Percentiles rank a stretch among this genome's conserved stretches.
Evolutionary conservation across 2,329 filamentous ascomycete species (phyloP).

Genomic region (Colletotrichum sp.): DNA sequence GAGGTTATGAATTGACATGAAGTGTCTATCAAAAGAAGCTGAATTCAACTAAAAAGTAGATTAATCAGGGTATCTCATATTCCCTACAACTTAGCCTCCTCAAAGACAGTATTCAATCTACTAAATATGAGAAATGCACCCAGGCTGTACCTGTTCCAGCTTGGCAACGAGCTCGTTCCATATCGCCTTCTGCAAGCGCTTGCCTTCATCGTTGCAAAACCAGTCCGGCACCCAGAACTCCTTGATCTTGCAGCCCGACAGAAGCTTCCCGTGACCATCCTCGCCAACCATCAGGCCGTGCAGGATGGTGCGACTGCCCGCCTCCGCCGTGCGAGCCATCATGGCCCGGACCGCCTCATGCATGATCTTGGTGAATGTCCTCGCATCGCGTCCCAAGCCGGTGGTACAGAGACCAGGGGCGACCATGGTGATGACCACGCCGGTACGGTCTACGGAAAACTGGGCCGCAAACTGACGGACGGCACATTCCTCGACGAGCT

Average conservation of each 20-base stretch:
- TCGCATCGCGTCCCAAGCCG: conserved; percentile 16
- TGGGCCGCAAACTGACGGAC: conserved; percentile 30
- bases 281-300: conserved; percentile 26
- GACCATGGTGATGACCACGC: conserved; percentile 35
- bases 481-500: conserved; percentile 31
- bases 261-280: conserved; percentile 31
- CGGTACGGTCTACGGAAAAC: conserved; percentile 28
- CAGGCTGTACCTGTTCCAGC: not conserved
- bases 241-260: conserved; percentile 29
- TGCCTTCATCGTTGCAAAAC: not conserved
- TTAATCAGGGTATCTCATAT: not conserved
- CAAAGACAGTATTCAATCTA: not conserved
- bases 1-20: not conserved
- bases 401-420: conserved; percentile 36
- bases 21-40: not conserved
- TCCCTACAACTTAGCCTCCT: not conserved
- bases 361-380: not conserved
- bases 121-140: not conserved
- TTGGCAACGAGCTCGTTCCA: conserved; percentile 3
- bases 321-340: conserved; percentile 28
- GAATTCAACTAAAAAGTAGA: not conserved
- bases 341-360: not conserved
- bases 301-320: conserved; percentile 32
- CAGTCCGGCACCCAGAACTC: conserved; percentile 26
- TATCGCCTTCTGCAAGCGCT: not conserved